Base-by-base conservation (phyloP, 2,329 filamentous ascomycete genomes). In the Sordariomycetes sp. region DNA sequence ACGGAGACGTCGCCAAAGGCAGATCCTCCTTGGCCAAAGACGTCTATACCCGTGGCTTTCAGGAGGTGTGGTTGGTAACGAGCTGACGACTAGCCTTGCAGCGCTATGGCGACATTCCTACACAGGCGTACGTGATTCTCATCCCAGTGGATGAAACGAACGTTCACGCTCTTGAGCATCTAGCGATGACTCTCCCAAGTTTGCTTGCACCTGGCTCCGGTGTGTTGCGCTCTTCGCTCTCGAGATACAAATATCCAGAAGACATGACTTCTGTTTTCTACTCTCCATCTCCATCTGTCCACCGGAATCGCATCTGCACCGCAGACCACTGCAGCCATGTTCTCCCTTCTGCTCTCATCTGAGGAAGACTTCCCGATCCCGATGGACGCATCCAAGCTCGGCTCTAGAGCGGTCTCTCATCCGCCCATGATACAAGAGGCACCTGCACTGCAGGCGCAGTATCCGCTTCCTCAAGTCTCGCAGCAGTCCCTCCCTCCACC, bases 201-300 rank as follows among this genome's bases (percentile, higher is more conserved):
- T 50, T 50, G 45, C 45, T 50, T 50, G 45, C 45, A 50, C 45
- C 45, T 50, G 45, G 45, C 24, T 20, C n/a, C 24, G 20, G 17
- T 50, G 45, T 13, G 2, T 20, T 50, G 5, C n/a, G 3, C 20
- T 6, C 45, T 10, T 50, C 20, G 8, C 22, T 13, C 22, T 39
- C 36, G 36, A 39, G 24, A 22, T 56, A 56, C 55, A 56, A 56
- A 56, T 56, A 56, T 52, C 17, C 28, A 28, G 12, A 5, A 51
- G 24, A 15, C 17, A 8, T 51, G 42, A n/a, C 54, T n/a, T 20
- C 48, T 13, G 8, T 20, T 35, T 17, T 34, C 3, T 48, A n/a
- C 35, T 42, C n/a, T 12, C 25, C 25, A 15, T 15, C n/a, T 50
- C 20, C 45, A 50, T 22, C 45, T 20, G 22, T n/a, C 20, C 45